These are phyloP conservation scores for Royoungia palumana DNA, from an alignment of 768 basidiomycete species.

Conservation along the genomic window DNA sequence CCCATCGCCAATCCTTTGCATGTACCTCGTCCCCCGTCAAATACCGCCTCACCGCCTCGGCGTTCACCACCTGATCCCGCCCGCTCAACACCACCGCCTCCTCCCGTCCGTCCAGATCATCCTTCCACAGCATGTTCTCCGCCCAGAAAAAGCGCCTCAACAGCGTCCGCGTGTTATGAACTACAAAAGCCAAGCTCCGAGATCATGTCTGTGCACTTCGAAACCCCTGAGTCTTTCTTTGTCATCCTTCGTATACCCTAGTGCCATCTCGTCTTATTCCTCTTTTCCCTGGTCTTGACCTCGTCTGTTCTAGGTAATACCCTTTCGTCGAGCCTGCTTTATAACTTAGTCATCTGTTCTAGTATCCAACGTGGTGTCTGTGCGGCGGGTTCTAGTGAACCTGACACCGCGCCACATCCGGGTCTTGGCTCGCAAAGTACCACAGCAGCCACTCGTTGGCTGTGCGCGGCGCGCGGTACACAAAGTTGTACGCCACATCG, in stretches of 20 bases:
- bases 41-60: constrained; percentile 37
- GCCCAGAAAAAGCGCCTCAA: constrained; percentile 64
- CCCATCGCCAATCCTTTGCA: constrained; percentile 26
- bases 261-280: too few species aligned
- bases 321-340: too few species aligned
- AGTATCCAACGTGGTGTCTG: too few species aligned
- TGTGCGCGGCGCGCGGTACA: constrained; percentile 51
- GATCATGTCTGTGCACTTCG: too few species aligned
- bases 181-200: too few species aligned
- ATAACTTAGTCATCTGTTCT: too few species aligned
- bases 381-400: too few species aligned
- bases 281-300: too few species aligned
- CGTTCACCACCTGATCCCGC: constrained; percentile 42
- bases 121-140: constrained; percentile 58
- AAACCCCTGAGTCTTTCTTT: too few species aligned
- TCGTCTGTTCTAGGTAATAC: too few species aligned
- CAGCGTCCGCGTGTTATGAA: too few species aligned
- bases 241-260: too few species aligned
- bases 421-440: constrained; percentile 64
- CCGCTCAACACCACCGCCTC: constrained; percentile 38
- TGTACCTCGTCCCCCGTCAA: constrained; percentile 32
- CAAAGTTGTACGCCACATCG: constrained; percentile 60
- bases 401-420: constrained; percentile 61
- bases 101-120: constrained; percentile 40
- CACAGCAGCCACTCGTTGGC: constrained; percentile 65